These are phyloP conservation scores for Vanderwaltozyma tropicalis DNA, from an alignment of 805 yeast species.

Conservation along the genomic window DNA sequence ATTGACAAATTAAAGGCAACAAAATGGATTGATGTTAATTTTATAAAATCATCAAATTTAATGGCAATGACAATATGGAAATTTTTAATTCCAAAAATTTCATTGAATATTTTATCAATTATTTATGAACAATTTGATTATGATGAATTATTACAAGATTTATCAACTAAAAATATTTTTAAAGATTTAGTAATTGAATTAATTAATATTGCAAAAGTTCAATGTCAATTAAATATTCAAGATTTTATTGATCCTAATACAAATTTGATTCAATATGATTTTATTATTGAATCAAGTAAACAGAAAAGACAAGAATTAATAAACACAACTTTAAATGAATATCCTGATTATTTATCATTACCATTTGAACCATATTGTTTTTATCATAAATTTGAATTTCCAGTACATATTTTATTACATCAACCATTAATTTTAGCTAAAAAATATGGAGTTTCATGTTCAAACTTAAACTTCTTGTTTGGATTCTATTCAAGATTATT, in stretches of 20 bases:
- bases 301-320: conserved; percentile 17
- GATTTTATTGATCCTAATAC: conserved; percentile 3
- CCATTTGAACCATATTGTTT: conserved; percentile 30
- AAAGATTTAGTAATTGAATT: conserved; percentile 23
- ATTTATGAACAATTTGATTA: conserved; percentile 26
- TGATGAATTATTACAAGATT: conserved; percentile 14
- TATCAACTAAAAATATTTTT: conserved; percentile 19
- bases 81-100: conserved; percentile 21
- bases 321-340: conserved; percentile 20
- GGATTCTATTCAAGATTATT: conserved; percentile 24
- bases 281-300: conserved; percentile 14
- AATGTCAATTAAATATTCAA: conserved; percentile 13
- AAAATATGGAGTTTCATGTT: conserved; percentile 12
- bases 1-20: conserved; percentile 10
- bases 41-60: conserved; percentile 6
- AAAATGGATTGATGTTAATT: conserved; percentile 13
- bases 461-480: conserved; percentile 22
- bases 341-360: conserved; percentile 25
- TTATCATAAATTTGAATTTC: conserved; percentile 26
- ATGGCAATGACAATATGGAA: conserved; percentile 26
- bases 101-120: conserved; percentile 24
- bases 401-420: conserved; percentile 22
- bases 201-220: conserved; percentile 16
- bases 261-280: conserved; percentile 10
- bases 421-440: conserved; percentile 22